Base-by-base conservation (phyloP, 805 yeast species). In the Kurtzmaniella fragi region DNA sequence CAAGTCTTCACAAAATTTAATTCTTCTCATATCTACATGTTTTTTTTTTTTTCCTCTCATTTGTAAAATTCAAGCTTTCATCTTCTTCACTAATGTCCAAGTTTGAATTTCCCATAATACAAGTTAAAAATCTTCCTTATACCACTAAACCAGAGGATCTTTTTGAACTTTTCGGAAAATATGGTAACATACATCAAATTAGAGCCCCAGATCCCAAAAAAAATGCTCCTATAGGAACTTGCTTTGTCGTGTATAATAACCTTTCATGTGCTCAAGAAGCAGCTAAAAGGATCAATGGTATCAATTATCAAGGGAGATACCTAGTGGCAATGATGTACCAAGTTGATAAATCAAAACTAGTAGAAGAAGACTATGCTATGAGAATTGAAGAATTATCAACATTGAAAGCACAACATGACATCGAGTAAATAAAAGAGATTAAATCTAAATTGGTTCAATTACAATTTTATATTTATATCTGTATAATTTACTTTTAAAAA, bases 81-180 rank as follows among this genome's bases (percentile, higher is more conserved):
- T n/a, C n/a, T 20, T 20, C 25, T 20, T 20, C 8, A 20, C 7
- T 5, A 20, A 20, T 20, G 25, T 20, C 25, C 5, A 20, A 20
- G 25, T 32, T 28, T 23, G 62, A 61, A 4, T 57, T 57, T 29
- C 72, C 72, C n/a, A 67, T 67, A 28, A 73, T 81, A 13, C 64
- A 67, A 42, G 78, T 78, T 25, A 77, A 76, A 52, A 80, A 80
- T 49, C 62, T 80, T 5, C 80, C 85, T 2, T 80, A 70, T 49
- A 68, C 67, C 17, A 63, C 73, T 1, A 58, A 73, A 4, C 46
- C 72, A 0, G 62, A 59, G 3, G 73, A 75, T 29, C 56, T 81
- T 27, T 78, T 72, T 47, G 71, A 69, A 20, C 58, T 79, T 5
- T 73, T 78, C 45, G 76, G 77, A 4, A 67, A 71, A 39, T 78